Percentiles rank a stretch among this genome's conserved stretches.
Evolutionary conservation across 345 rosid genomes (phyloP).

Genomic region (Ricinus communis): DNA sequence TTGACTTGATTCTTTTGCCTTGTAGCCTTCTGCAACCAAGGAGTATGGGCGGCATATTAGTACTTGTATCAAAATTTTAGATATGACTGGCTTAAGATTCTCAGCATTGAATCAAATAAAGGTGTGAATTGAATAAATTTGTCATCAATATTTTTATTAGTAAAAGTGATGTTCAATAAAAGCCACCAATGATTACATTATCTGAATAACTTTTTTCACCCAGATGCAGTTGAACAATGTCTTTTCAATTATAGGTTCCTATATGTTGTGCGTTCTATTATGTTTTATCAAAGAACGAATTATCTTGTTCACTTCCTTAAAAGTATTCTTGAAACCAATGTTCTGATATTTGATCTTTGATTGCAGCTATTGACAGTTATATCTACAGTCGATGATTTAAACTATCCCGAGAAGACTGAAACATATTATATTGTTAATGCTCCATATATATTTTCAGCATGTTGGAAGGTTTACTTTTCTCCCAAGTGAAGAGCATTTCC

Average conservation of each 20-base stretch:
- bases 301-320: neutral
- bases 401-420: constrained; percentile 93
- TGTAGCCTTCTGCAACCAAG: constrained; percentile 51
- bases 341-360: constrained; percentile 8
- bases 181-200: neutral
- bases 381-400: constrained; percentile 83
- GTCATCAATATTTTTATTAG: neutral
- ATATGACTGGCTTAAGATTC: constrained; percentile 88
- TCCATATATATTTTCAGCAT: constrained; percentile 87
- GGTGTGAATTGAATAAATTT: constrained; percentile 32
- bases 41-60: constrained; percentile 76
- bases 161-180: neutral
- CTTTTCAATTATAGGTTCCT: no score
- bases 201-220: no score
- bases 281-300: neutral
- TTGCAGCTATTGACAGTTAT: constrained; percentile 81
- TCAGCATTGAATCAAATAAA: constrained; percentile 87
- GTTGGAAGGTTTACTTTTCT: constrained; percentile 66
- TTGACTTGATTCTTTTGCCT: constrained; percentile 15
- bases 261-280: no score
- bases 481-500: neutral
- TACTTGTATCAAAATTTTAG: constrained; percentile 81
- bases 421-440: constrained; percentile 80
- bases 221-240: no score
- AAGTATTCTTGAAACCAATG: neutral